Evolutionary conservation across 1,284 basidiomycete species (phyloP), one percentile per base, ranked within the genome.

Genomic region (Ustilago lituana): DNA sequence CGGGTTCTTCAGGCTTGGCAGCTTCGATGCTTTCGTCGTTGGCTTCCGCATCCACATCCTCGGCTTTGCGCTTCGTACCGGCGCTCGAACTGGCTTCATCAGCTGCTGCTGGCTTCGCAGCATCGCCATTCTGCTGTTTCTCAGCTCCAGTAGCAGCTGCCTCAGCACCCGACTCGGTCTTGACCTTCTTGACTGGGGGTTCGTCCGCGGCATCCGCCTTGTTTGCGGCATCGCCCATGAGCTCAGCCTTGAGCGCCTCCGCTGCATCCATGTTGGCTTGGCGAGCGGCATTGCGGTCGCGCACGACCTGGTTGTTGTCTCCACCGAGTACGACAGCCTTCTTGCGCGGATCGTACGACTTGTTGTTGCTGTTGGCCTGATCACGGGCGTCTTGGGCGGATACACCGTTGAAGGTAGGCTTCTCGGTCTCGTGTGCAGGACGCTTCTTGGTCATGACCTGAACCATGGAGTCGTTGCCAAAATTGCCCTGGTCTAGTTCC

Each of bases 251-350:
- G 73, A 98, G 86, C 81, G 90, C 88, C 80, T 97, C 92, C 56
- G 94, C 94, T 39, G 95, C 95, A 84, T 89, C 92, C 87, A 97
- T 88, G 81, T 98, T 98, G 14, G 94, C 95, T 88, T 96, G 90
- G 57, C 94, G 60, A 8, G 76, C 76, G 26, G 77, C 71, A 17
- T 73, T 70, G 20, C 73, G 74, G 36, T 78, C 66, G 19, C 59
- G 47, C 17, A 81, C 73, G 9, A 79, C 69, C 32, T 79, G 61
- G 40, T 68, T 71, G 46, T 73, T 77, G 45, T 74, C 63, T 12
- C 77, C 77, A 23, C 74, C 74, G 4, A 77, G 60, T 22, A 80
- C 56, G 22, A 77, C 62, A 2, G 66, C 47, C 40, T 73, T 73
- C 38, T 70, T 62, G 17, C 62, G 54, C 27, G 57, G 53, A 17